phyloP scores from a whole-genome alignment of 331 rosid species.

The Stylosanthes scabra region DNA sequence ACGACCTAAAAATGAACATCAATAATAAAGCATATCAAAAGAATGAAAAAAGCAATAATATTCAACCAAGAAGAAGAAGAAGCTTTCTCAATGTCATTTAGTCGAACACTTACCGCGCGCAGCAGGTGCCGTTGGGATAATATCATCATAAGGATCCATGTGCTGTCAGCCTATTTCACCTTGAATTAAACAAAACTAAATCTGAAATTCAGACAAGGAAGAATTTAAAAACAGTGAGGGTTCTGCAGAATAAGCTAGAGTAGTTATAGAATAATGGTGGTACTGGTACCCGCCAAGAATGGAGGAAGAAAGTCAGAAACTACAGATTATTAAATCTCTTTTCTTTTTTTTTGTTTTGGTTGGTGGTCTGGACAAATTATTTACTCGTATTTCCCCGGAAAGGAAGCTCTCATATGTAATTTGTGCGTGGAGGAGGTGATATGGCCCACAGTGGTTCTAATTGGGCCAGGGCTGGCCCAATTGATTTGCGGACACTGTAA shows the following conservation, averaged over 20 bases:
- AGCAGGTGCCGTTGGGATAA: conserved; percentile 39
- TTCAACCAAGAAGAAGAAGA: background rate
- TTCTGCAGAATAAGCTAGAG: background rate
- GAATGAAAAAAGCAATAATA: background rate
- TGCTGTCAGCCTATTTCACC: conserved; percentile 24
- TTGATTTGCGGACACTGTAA: background rate
- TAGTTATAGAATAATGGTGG: background rate
- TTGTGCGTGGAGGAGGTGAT: background rate
- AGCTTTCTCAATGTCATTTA: background rate
- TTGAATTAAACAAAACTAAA: conserved; percentile 11
- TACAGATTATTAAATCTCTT: background rate
- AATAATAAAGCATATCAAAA: background rate
- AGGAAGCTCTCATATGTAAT: too few relatives aligned
- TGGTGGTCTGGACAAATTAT: too few relatives aligned
- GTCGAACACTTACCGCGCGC: conserved; percentile 42
- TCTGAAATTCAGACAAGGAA: conserved; percentile 2
- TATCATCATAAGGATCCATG: conserved; percentile 56
- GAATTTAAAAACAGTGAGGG: background rate
- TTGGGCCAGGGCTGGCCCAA: background rate
- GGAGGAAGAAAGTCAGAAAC: background rate
- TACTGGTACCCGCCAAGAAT: background rate
- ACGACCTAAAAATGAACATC: conserved; percentile 42
- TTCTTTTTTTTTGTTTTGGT: too few relatives aligned
- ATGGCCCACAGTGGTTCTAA: background rate
- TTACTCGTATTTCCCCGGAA: too few relatives aligned